A percentile compares a stretch with the other conserved stretches of the same genome.
These are phyloP conservation scores for Chytriomyces hyalinus DNA, from an alignment of 192 early-diverging fungal species.

Conservation along the genomic window DNA sequence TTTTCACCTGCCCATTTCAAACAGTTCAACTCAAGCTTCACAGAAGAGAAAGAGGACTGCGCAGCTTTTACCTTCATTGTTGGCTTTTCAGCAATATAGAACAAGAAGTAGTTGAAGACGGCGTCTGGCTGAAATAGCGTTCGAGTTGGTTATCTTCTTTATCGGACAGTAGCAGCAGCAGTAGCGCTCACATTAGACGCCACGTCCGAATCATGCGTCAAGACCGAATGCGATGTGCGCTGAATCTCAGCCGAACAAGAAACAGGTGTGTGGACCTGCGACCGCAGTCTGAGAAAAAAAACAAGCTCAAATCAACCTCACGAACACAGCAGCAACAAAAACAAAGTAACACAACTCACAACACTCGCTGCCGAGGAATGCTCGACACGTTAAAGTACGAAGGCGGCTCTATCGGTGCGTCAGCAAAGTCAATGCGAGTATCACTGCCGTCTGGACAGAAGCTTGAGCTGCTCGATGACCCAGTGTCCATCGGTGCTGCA, in stretches of 20 bases:
- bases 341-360: background rate
- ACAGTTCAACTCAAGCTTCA: too few relatives aligned
- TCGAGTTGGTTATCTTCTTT: too few relatives aligned
- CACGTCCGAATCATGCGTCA: background rate
- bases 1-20: background rate
- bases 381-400: background rate
- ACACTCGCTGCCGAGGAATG: background rate
- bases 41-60: too few relatives aligned
- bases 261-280: background rate
- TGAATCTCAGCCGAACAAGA: background rate
- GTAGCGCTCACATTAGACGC: background rate
- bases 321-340: too few relatives aligned
- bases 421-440: too few relatives aligned
- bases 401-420: background rate
- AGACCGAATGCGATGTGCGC: background rate
- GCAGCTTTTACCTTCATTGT: background rate
- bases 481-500: too few relatives aligned
- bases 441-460: too few relatives aligned
- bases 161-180: background rate
- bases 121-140: slow-evolving; percentile 12
- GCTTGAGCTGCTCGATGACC: too few relatives aligned
- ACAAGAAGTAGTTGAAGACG: slow-evolving; percentile 20
- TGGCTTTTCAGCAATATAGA: slow-evolving; percentile 18
- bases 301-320: too few relatives aligned
- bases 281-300: background rate